Conservation (phyloP, 78 protist genomes). For the Salpingoeca rosetta region DNA sequence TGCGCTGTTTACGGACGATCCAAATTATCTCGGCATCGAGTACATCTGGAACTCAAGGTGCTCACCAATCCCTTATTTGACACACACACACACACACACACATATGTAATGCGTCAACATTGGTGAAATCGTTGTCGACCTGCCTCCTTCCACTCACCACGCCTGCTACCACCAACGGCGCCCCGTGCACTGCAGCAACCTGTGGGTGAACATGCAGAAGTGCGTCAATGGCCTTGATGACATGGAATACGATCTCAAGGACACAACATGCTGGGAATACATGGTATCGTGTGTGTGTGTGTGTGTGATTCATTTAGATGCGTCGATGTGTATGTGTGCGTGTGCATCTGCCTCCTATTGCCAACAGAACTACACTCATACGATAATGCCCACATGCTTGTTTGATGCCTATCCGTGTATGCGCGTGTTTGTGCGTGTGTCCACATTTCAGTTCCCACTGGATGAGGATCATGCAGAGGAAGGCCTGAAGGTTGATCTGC, state of each 20-base stretch:
- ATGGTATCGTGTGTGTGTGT: not conserved
- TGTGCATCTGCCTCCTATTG: not conserved
- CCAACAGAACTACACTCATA: not conserved
- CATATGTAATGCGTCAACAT: not conserved
- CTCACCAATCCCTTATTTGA: not conserved
- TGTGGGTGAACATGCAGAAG: slow-evolving; percentile 49
- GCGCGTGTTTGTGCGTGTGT: not conserved
- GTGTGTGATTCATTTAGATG: not conserved
- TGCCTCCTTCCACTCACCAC: not conserved
- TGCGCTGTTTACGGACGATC: too few relatives aligned
- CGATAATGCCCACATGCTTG: not conserved
- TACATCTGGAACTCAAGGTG: slow-evolving; percentile 25
- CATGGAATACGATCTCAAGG: not conserved
- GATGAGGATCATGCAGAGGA: too few relatives aligned
- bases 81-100: not conserved
- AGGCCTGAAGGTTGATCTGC: too few relatives aligned
- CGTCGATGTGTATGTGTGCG: not conserved
- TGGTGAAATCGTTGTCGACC: not conserved
- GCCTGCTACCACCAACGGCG: too few relatives aligned
- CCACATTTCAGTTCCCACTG: not conserved
- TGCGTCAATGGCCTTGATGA: not conserved
- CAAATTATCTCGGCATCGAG: slow-evolving; percentile 46
- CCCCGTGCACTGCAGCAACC: slow-evolving; percentile 13
- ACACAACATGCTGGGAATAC: not conserved
- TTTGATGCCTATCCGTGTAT: not conserved